Evolutionary conservation across 1,284 basidiomycete species (phyloP).

Genomic region (Neonothopanus nambi): DNA sequence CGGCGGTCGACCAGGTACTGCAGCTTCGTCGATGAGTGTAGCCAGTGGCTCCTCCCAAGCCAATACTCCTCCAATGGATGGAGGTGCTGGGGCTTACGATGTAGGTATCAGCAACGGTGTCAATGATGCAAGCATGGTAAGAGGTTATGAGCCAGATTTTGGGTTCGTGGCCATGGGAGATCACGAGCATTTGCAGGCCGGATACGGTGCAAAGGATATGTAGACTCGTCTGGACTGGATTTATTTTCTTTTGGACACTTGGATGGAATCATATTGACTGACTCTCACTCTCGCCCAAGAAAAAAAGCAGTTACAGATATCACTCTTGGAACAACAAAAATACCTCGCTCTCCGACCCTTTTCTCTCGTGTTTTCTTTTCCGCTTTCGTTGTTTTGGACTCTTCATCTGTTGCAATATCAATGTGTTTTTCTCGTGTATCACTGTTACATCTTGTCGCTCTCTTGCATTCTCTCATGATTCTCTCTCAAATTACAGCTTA

Average conservation of each 20-base stretch:
- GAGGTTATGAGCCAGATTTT: slow-evolving; percentile 19
- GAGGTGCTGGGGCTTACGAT: slow-evolving; percentile 35
- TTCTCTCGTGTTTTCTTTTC: slow-evolving; percentile 9
- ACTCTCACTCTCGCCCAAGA: too few relatives aligned
- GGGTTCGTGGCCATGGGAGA: slow-evolving; percentile 20
- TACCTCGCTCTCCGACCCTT: not conserved
- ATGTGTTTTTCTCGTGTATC: not conserved
- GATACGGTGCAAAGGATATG: slow-evolving; percentile 16
- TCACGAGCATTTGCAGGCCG: slow-evolving; percentile 13
- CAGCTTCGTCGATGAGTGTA: slow-evolving; percentile 30
- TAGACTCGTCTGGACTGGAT: not conserved
- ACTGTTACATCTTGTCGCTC: not conserved
- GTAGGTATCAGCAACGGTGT: slow-evolving; percentile 11
- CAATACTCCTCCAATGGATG: slow-evolving; percentile 74
- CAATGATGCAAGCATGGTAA: slow-evolving; percentile 6
- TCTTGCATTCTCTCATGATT: not conserved
- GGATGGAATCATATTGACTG: too few relatives aligned
- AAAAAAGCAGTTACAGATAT: too few relatives aligned
- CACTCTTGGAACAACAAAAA: not conserved
- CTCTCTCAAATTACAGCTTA: not conserved
- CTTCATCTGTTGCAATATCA: slow-evolving; percentile 10
- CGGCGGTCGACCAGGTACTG: slow-evolving; percentile 12
- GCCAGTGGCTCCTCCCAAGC: slow-evolving; percentile 76
- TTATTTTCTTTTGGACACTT: too few relatives aligned
- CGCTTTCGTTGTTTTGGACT: not conserved